A percentile compares a stretch with the other conserved stretches of the same genome.
phyloP scores from a whole-genome alignment of 2,329 filamentous ascomycete genomes.

The Epicoccum sorghinum region DNA sequence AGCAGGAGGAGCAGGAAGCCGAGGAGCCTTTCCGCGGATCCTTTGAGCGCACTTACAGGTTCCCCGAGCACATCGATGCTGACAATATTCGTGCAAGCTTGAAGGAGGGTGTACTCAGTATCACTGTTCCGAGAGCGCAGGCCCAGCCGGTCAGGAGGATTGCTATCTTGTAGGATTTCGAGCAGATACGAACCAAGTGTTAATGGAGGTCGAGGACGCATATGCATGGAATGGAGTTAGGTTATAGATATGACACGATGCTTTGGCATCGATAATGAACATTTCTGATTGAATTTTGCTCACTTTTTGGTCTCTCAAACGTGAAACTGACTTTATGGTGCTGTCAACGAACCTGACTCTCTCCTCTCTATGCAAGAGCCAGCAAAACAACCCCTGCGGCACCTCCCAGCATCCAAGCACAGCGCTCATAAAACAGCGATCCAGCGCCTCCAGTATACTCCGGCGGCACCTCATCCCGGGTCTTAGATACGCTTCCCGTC shows the following conservation, averaged over 20 bases:
- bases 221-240: conserved; percentile 3
- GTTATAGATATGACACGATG: neutral
- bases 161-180: conserved; percentile 22
- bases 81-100: conserved; percentile 66
- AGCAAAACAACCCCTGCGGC: neutral
- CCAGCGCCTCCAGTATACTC: neutral
- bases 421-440: neutral
- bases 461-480: neutral
- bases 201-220: neutral
- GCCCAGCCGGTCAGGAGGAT: conserved; percentile 34
- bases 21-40: conserved; percentile 68
- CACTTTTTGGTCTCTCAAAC: too few species aligned
- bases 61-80: conserved; percentile 68
- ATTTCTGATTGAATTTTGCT: neutral
- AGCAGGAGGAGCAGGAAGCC: conserved; percentile 24
- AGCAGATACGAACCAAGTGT: conserved; percentile 14
- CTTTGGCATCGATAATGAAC: conserved; percentile 2
- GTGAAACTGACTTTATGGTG: too few species aligned
- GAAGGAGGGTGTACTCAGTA: conserved; percentile 68
- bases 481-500: neutral
- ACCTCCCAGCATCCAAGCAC: neutral
- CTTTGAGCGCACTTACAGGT: conserved; percentile 72
- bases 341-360: too few species aligned
- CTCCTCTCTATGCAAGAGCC: neutral
- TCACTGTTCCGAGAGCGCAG: conserved; percentile 68